These are phyloP conservation scores for Vanrija humicola DNA, from an alignment of 1,284 basidiomycete genomes.

Conservation along the genomic window DNA sequence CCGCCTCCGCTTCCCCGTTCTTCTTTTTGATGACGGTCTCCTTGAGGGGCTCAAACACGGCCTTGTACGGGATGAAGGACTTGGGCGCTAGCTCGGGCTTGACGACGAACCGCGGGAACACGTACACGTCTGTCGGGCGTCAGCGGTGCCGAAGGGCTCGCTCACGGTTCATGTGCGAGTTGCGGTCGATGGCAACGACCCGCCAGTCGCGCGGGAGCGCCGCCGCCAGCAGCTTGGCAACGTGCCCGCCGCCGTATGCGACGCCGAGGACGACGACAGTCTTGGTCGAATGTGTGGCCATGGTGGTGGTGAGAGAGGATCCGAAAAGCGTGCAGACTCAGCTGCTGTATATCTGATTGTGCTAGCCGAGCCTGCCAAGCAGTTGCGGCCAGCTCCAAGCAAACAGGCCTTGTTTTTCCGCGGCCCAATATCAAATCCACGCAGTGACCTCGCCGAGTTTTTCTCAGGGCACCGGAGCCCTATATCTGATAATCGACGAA, in stretches of 20 bases:
- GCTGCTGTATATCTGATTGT: no score
- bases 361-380: no score
- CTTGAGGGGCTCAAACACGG: conserved; percentile 43
- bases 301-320: no score
- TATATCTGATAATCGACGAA: no score
- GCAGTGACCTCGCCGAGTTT: no score
- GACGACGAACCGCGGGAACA: conserved; percentile 52
- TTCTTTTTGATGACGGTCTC: conserved; percentile 1
- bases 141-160: neutral
- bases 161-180: conserved; percentile 55
- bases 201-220: conserved; percentile 60
- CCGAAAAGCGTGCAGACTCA: no score
- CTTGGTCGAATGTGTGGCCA: no score
- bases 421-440: no score
- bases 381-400: no score
- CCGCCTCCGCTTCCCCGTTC: neutral
- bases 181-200: conserved; percentile 67
- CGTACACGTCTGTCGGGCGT: conserved; percentile 48
- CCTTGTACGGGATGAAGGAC: conserved; percentile 63
- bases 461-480: no score
- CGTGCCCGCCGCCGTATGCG: conserved; percentile 59
- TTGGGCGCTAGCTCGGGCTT: conserved; percentile 51
- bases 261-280: conserved; percentile 61
- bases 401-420: no score
- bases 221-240: conserved; percentile 58